Percentiles rank a stretch among this genome's conserved stretches.
These are phyloP conservation scores for Paraglomus occultum DNA, from an alignment of 192 early-diverging fungal genomes.

Conservation along the genomic window DNA sequence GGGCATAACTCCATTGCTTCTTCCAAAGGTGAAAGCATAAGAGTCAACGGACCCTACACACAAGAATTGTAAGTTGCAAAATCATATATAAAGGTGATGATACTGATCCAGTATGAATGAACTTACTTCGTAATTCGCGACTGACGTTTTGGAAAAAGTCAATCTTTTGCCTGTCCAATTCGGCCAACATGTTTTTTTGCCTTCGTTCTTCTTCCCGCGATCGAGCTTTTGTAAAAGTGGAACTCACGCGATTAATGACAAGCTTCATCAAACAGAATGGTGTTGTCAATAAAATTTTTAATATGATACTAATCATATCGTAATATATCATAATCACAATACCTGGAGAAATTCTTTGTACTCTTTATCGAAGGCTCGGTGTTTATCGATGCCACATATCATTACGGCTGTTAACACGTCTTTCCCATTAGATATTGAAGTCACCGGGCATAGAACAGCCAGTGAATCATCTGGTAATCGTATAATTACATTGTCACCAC, in stretches of 20 bases:
- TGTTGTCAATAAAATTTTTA: not conserved
- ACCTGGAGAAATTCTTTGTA: constrained; percentile 36
- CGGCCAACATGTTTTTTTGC: constrained; percentile 31
- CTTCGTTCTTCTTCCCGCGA: constrained; percentile 36
- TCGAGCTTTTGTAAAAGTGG: not conserved
- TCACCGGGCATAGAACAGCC: constrained; percentile 4
- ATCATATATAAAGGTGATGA: not conserved
- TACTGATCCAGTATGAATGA: not conserved
- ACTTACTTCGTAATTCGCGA: constrained; percentile 44
- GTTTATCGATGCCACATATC: constrained; percentile 16
- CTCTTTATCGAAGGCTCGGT: constrained; percentile 6
- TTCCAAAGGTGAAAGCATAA: constrained; percentile 51
- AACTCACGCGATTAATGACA: no score
- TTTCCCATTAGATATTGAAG: constrained; percentile 11
- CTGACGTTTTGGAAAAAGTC: constrained; percentile 40
- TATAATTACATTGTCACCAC: not conserved
- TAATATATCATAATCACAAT: constrained; percentile 29
- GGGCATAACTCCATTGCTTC: constrained; percentile 38
- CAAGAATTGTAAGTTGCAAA: not conserved
- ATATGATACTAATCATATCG: constrained; percentile 19
- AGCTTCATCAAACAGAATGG: constrained; percentile 5
- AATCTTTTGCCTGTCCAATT: constrained; percentile 39
- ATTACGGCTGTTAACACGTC: not conserved
- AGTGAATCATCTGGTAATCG: not conserved
- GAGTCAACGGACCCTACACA: constrained; percentile 45